Percentiles rank a stretch among this genome's conserved stretches.
Evolutionary conservation across 1,284 basidiomycete species (phyloP).

Genomic region (Filobasidium uniguttulatum): DNA sequence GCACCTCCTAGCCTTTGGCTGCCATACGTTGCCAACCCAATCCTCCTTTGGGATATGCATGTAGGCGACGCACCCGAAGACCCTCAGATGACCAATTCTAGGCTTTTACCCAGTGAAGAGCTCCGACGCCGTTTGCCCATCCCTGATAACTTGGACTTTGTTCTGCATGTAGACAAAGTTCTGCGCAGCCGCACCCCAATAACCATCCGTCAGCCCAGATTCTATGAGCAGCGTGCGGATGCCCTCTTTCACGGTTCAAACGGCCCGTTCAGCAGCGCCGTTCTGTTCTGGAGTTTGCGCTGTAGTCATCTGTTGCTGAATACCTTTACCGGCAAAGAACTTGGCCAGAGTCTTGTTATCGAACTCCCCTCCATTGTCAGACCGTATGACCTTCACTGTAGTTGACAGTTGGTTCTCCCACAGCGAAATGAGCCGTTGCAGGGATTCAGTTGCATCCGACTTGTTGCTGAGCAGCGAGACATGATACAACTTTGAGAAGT

Average conservation of each 20-base stretch:
- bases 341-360: neutral
- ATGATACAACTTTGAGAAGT: constrained; percentile 9
- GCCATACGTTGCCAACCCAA: neutral
- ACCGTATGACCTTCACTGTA: neutral
- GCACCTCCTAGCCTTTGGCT: neutral
- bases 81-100: neutral
- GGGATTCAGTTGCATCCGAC: constrained; percentile 2
- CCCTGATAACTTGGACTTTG: neutral
- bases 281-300: constrained; percentile 15
- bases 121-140: neutral
- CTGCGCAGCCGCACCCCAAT: constrained; percentile 12
- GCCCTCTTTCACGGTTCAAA: constrained; percentile 2
- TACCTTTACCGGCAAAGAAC: constrained; percentile 4
- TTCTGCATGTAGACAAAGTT: constrained; percentile 8
- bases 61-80: neutral
- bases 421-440: constrained; percentile 6
- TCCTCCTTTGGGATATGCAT: neutral
- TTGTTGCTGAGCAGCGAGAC: constrained; percentile 6
- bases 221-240: constrained; percentile 4
- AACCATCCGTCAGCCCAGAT: neutral
- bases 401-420: constrained; percentile 14
- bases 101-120: neutral
- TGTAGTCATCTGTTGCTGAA: constrained; percentile 13
- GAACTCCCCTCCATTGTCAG: constrained; percentile 17
- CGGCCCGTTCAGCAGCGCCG: constrained; percentile 5